These are phyloP conservation scores for Mycena sp. DNA, from an alignment of 1,284 basidiomycete species.

Conservation along the genomic window DNA sequence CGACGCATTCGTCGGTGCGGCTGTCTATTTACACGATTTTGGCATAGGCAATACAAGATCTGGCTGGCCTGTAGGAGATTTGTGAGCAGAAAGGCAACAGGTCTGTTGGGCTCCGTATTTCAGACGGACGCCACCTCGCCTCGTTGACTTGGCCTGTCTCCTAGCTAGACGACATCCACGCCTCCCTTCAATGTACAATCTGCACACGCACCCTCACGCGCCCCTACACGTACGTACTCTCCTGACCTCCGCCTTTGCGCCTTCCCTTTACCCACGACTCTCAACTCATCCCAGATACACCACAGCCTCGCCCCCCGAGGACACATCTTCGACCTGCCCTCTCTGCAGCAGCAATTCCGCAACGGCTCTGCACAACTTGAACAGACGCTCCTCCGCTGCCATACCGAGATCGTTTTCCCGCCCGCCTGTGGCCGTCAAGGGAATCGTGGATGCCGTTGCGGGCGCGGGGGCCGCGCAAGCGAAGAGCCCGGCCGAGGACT, in stretches of 20 bases:
- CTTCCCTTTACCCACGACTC: not conserved
- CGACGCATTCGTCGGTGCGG: not conserved
- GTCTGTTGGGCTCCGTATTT: not conserved
- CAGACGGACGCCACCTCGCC: no score
- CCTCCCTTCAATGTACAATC: conserved; percentile 2
- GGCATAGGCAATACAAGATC: not conserved
- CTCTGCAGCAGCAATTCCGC: not conserved
- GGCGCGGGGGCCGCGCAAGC: no score
- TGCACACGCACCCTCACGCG: not conserved
- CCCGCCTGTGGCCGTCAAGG: no score
- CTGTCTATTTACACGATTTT: not conserved
- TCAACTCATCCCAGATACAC: not conserved
- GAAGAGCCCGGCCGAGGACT: no score
- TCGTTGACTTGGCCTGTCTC: no score
- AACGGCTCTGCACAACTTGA: not conserved
- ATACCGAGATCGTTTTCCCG: no score
- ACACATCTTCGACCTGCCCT: not conserved
- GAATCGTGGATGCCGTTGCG: no score
- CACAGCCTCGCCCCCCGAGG: not conserved
- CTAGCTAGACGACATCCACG: not conserved
- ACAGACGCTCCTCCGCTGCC: no score
- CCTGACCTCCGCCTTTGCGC: not conserved
- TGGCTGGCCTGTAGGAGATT: not conserved
- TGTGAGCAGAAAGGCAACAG: not conserved
- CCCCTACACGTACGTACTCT: conserved; percentile 4